Base-by-base conservation (phyloP, 192 early-diverging fungal genomes). In the Dissophora ornata region DNA sequence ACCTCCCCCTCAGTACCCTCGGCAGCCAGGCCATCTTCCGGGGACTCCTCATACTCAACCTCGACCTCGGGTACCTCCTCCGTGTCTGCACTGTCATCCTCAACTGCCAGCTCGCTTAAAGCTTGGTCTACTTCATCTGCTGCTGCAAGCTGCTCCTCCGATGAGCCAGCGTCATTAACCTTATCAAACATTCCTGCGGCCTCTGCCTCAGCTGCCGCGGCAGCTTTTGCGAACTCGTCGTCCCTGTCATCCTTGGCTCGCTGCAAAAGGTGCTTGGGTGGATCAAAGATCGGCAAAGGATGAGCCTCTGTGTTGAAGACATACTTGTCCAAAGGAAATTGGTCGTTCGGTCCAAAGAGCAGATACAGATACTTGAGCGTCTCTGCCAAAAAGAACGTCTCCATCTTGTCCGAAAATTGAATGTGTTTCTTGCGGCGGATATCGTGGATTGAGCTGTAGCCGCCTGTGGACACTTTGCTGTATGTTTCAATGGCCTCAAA, bases 231-330 rank as follows among this genome's bases (percentile, higher is more conserved):
- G 18, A 60, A 48, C 21, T 66, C 47, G 1, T 48, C 40, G 22
- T 22, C 44, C 26, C 33, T 26, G 1, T 25, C 16, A 13, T 55
- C 44, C 2, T 5, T 22, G 8, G 22, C 46, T 16, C 57, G 25
- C 15, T 45, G 16, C 13, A 77, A 13, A 2, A 77, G 18, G 25
- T 24, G 8, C 49, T 57, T 33, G 2, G 69, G 51, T n/a, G 84
- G 84, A 16, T 18, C 55, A 59, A 92, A 81, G 8, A 92, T 85
- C 16, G 90, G 93, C 28, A 93, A 82, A 32, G 96, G 94, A 84
- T 98, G 96, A 0, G 94, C 95, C 70, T 98, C 96, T 7, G 96
- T 98, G 82, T 98, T 98, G 67, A 96, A 94, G 13, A 96, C 92
- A 73, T 92, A 96, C 51, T 92, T 84, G 62, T 94, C 92, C 15